phyloP scores from a whole-genome alignment of 179 eudicot genomes.

The Carnegiea gigantea region DNA sequence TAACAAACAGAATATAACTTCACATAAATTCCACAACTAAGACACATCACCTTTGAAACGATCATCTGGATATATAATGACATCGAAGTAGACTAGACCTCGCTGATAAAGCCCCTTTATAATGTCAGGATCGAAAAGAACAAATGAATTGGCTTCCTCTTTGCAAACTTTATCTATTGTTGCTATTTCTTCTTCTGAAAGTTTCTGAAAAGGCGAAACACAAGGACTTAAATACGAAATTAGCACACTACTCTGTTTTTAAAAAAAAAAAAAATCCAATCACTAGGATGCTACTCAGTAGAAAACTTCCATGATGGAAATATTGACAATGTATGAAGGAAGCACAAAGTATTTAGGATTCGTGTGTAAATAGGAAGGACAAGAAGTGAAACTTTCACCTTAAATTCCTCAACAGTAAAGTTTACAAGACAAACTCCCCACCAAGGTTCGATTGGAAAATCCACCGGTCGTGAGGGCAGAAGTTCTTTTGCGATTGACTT shows the following conservation, averaged over 20 bases:
- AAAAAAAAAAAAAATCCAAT: background rate
- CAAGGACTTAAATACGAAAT: background rate
- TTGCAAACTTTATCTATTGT: slow-evolving; percentile 96
- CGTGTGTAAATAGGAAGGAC: background rate
- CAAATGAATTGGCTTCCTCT: slow-evolving; percentile 89
- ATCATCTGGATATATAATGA: slow-evolving; percentile 89
- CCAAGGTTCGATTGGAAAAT: slow-evolving; percentile 91
- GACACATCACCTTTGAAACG: slow-evolving; percentile 77
- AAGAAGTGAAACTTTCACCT: slow-evolving; percentile 43
- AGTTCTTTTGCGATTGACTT: slow-evolving; percentile 97
- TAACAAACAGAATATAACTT: no score
- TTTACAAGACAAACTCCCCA: slow-evolving; percentile 99
- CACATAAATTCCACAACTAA: background rate
- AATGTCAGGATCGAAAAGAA: slow-evolving; percentile 81
- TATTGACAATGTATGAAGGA: background rate
- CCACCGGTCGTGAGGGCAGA: slow-evolving; percentile 86
- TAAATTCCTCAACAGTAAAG: slow-evolving; percentile 95
- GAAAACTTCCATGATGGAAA: background rate
- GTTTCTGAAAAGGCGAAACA: slow-evolving; percentile 55
- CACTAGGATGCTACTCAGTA: no score
- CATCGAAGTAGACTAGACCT: slow-evolving; percentile 93
- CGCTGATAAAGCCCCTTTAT: slow-evolving; percentile 81
- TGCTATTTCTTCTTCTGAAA: slow-evolving; percentile 95
- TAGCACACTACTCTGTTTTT: background rate
- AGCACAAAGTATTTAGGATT: background rate